Evolutionary conservation across 2,329 filamentous ascomycete genomes (phyloP).

Genomic region (Sclerotinia nivalis): DNA sequence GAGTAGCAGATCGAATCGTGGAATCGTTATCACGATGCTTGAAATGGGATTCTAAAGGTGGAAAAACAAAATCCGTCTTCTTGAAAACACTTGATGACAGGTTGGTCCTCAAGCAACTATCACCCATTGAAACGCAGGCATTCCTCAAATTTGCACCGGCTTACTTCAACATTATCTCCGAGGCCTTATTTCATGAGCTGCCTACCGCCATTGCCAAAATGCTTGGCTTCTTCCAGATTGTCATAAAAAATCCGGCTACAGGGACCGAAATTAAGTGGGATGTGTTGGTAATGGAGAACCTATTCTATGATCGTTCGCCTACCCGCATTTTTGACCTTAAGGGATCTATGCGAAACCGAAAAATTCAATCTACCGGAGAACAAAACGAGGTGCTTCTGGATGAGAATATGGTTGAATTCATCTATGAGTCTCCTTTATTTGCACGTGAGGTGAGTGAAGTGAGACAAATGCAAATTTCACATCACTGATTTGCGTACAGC

Average conservation of each 20-base stretch:
- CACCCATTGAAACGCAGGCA: slow-evolving; percentile 86
- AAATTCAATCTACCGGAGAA: slow-evolving; percentile 93
- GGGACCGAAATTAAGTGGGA: slow-evolving; percentile 94
- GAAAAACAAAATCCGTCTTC: slow-evolving; percentile 97
- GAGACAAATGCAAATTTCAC: not conserved
- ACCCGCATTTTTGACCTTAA: slow-evolving; percentile 95
- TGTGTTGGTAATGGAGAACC: slow-evolving; percentile 92
- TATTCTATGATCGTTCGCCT: slow-evolving; percentile 92
- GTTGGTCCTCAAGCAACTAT: slow-evolving; percentile 77
- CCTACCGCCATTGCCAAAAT: slow-evolving; percentile 98
- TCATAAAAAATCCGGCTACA: slow-evolving; percentile 91
- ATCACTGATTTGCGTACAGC: slow-evolving; percentile 43
- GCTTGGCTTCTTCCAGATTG: slow-evolving; percentile 96
- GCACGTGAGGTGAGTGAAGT: slow-evolving; percentile 63
- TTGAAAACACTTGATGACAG: slow-evolving; percentile 94
- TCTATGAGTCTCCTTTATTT: slow-evolving; percentile 95
- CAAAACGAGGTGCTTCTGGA: slow-evolving; percentile 95
- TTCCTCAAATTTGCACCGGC: slow-evolving; percentile 95
- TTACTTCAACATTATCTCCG: slow-evolving; percentile 96
- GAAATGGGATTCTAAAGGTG: slow-evolving; percentile 97
- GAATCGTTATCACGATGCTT: slow-evolving; percentile 93
- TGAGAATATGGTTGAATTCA: slow-evolving; percentile 99
- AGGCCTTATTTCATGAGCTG: slow-evolving; percentile 91
- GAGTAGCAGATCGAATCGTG: slow-evolving; percentile 88
- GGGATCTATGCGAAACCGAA: slow-evolving; percentile 97